These are phyloP conservation scores for Tylopilus felleus DNA, from an alignment of 768 basidiomycete species.

Conservation along the genomic window DNA sequence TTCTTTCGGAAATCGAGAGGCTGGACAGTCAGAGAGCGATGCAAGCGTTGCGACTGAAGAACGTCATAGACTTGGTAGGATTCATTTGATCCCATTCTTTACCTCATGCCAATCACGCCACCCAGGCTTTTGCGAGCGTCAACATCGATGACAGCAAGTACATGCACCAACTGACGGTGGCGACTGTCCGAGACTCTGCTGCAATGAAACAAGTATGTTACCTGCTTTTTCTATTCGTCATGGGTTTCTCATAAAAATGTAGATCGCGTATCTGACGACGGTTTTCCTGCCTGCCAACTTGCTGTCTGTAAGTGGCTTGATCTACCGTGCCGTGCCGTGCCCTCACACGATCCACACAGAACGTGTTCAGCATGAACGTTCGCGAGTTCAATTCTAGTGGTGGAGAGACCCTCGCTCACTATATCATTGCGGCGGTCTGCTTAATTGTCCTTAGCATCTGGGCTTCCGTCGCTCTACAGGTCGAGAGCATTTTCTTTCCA, in stretches of 20 bases:
- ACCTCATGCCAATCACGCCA: background rate
- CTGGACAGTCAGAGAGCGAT: slow-evolving; percentile 36
- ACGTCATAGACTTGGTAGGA: slow-evolving; percentile 34
- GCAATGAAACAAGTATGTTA: slow-evolving; percentile 34
- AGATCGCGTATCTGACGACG: slow-evolving; percentile 54
- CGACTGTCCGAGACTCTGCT: slow-evolving; percentile 41
- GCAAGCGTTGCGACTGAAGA: slow-evolving; percentile 30
- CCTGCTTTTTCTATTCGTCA: background rate
- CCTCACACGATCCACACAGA: slow-evolving; percentile 30
- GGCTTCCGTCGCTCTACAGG: slow-evolving; percentile 52
- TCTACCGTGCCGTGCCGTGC: background rate
- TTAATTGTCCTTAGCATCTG: slow-evolving; percentile 53
- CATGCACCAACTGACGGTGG: slow-evolving; percentile 49
- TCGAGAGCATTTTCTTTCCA: slow-evolving; percentile 24
- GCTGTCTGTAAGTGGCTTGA: slow-evolving; percentile 23
- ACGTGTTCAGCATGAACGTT: slow-evolving; percentile 58
- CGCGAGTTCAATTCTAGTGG: slow-evolving; percentile 34
- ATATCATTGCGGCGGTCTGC: slow-evolving; percentile 38
- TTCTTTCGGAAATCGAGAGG: slow-evolving; percentile 49
- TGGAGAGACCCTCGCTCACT: slow-evolving; percentile 36
- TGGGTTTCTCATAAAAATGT: background rate
- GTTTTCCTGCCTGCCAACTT: slow-evolving; percentile 58
- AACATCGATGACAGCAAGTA: slow-evolving; percentile 54
- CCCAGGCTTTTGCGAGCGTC: slow-evolving; percentile 56
- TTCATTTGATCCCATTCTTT: background rate